These are phyloP conservation scores for Viola odorata DNA, from an alignment of 345 rosid genomes.

Conservation along the genomic window DNA sequence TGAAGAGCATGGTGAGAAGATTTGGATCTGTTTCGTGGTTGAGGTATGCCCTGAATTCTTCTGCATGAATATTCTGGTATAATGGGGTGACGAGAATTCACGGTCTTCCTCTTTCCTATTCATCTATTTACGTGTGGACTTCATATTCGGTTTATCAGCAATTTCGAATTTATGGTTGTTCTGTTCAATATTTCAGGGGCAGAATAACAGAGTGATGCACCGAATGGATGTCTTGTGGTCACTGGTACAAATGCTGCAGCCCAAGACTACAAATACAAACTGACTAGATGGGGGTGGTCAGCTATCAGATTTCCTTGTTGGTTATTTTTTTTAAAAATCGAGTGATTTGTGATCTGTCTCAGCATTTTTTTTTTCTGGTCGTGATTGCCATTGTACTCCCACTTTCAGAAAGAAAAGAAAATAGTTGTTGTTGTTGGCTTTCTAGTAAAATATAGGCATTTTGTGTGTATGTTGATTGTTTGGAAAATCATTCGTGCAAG, in stretches of 20 bases:
- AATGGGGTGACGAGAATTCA: not conserved
- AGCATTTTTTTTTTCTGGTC: too few species aligned
- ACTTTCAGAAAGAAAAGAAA: too few species aligned
- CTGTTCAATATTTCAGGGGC: constrained; percentile 49
- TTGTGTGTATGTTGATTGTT: too few species aligned
- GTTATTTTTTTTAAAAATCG: too few species aligned
- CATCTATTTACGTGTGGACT: too few species aligned
- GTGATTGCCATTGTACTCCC: too few species aligned
- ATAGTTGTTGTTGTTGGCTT: too few species aligned
- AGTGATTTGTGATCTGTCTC: too few species aligned
- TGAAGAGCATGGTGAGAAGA: constrained; percentile 68
- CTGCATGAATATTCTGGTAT: constrained; percentile 9
- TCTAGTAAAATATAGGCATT: too few species aligned
- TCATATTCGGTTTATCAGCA: not conserved
- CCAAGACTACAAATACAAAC: constrained; percentile 41
- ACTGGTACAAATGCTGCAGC: constrained; percentile 78
- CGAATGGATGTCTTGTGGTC: constrained; percentile 96
- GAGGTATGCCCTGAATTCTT: constrained; percentile 50
- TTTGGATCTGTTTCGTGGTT: constrained; percentile 82
- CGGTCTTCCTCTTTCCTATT: too few species aligned
- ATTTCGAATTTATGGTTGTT: not conserved
- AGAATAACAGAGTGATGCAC: constrained; percentile 59
- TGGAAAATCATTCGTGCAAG: too few species aligned
- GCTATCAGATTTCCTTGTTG: too few species aligned
- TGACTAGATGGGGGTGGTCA: constrained; percentile 31